Conservation (phyloP, 2,329 filamentous ascomycete species). For the Teratosphaeriaceae sp. region DNA sequence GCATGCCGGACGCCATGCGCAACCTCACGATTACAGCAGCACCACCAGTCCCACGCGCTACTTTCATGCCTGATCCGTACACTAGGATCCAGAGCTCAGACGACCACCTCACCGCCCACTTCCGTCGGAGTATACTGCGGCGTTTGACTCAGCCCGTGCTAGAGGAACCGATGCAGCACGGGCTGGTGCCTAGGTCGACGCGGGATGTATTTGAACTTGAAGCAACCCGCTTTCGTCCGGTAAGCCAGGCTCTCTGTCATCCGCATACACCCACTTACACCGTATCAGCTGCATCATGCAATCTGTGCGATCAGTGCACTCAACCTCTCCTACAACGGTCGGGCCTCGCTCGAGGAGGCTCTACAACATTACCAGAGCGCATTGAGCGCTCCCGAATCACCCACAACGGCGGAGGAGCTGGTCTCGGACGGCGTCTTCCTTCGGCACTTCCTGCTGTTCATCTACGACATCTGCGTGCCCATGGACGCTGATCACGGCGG, state of each 20-base stretch:
- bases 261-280: no score
- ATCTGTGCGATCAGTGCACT: conserved; percentile 53
- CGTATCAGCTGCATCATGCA: conserved; percentile 50
- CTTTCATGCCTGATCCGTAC: neutral
- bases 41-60: conserved; percentile 8
- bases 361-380: conserved; percentile 51
- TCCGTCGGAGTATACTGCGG: conserved; percentile 22
- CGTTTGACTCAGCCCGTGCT: conserved; percentile 18
- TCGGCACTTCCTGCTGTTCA: conserved; percentile 50
- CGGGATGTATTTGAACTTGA: conserved; percentile 28
- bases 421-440: conserved; percentile 51
- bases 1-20: conserved; percentile 17
- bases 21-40: conserved; percentile 18
- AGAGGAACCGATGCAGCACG: conserved; percentile 5
- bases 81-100: conserved; percentile 9
- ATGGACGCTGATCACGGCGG: conserved; percentile 28
- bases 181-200: conserved; percentile 14
- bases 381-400: conserved; percentile 35
- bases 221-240: conserved; percentile 45
- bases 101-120: conserved; percentile 19
- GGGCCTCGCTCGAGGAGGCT: conserved; percentile 39
- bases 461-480: conserved; percentile 46
- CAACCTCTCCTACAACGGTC: conserved; percentile 42
- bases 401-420: conserved; percentile 46
- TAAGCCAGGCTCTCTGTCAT: conserved; percentile 33